Conservation (phyloP, 2,329 filamentous ascomycete genomes). For the Curvularia sp. region DNA sequence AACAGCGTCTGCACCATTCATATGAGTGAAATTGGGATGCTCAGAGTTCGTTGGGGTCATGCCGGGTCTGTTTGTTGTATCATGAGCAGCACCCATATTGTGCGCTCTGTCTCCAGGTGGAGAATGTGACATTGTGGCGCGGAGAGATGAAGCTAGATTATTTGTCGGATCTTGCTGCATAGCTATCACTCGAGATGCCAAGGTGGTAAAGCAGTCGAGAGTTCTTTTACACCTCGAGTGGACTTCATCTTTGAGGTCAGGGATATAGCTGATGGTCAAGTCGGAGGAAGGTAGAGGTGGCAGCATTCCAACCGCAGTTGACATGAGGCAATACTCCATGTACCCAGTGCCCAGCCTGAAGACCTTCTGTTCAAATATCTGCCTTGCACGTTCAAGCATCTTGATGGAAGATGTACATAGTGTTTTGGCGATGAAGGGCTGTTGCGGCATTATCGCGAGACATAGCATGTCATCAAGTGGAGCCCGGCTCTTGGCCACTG, state of each 20-base stretch:
- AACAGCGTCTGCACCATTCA: slow-evolving; percentile 20
- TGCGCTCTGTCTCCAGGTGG: slow-evolving; percentile 19
- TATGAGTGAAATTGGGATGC: slow-evolving; percentile 11
- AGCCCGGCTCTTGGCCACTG: slow-evolving; percentile 3
- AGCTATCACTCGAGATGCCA: slow-evolving; percentile 40
- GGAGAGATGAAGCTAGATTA: slow-evolving; percentile 29
- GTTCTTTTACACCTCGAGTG: slow-evolving; percentile 34
- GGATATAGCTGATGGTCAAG: slow-evolving; percentile 24
- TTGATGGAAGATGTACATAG: slow-evolving; percentile 37
- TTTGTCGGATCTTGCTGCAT: slow-evolving; percentile 40
- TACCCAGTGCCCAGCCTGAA: slow-evolving; percentile 47
- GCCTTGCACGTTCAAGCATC: slow-evolving; percentile 39
- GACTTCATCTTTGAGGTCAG: slow-evolving; percentile 24
- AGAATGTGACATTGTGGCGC: slow-evolving; percentile 26
- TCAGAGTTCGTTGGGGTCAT: neutral
- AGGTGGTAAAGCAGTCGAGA: slow-evolving; percentile 34
- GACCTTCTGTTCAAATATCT: slow-evolving; percentile 44
- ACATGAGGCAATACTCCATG: slow-evolving; percentile 47
- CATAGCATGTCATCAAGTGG: slow-evolving; percentile 12
- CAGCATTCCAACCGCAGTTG: slow-evolving; percentile 41
- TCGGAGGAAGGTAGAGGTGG: slow-evolving; percentile 27
- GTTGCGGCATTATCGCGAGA: slow-evolving; percentile 30
- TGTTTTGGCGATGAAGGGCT: slow-evolving; percentile 37
- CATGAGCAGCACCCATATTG: slow-evolving; percentile 1
- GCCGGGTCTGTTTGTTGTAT: slow-evolving; percentile 6